Evolutionary conservation across 108 stramenopile species (phyloP).

Genomic region (Aurantiochytrium sp.): DNA sequence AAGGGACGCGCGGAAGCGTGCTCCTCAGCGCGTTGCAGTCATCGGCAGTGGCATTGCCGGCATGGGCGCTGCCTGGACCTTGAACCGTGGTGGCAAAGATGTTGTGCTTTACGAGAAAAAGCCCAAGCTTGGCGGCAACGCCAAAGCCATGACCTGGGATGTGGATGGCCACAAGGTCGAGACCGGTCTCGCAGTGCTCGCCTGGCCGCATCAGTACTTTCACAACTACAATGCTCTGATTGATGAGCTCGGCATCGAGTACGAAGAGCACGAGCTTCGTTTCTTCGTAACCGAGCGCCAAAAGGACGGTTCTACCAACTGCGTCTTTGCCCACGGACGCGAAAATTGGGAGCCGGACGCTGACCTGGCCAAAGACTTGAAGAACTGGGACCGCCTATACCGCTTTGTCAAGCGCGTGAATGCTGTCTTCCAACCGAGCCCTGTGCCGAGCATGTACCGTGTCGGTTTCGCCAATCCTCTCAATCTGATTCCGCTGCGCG

Average conservation of each 20-base stretch:
- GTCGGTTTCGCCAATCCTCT: not conserved
- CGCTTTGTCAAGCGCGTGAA: not conserved
- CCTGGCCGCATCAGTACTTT: not conserved
- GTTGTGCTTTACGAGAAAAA: slow-evolving; percentile 51
- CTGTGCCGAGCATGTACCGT: not conserved
- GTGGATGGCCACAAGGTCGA: slow-evolving; percentile 8
- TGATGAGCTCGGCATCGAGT: not conserved
- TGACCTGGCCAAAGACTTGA: not conserved
- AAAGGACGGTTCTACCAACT: not conserved
- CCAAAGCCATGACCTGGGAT: slow-evolving; percentile 21
- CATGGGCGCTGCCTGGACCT: slow-evolving; percentile 51
- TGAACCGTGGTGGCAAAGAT: slow-evolving; percentile 39
- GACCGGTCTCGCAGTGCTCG: not conserved
- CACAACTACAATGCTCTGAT: slow-evolving; percentile 16
- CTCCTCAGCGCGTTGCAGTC: slow-evolving; percentile 41
- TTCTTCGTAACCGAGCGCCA: not conserved
- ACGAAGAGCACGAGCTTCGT: not conserved
- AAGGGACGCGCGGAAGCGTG: not conserved
- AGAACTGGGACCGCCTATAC: not conserved
- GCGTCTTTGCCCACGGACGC: not conserved
- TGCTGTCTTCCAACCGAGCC: not conserved
- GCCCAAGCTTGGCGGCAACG: slow-evolving; percentile 46
- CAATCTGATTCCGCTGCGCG: not conserved
- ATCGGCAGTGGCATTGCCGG: slow-evolving; percentile 59
- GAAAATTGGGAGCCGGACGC: not conserved